Evolutionary conservation across 2,329 filamentous ascomycete species (phyloP).

Genomic region (Trichoderma sp.): DNA sequence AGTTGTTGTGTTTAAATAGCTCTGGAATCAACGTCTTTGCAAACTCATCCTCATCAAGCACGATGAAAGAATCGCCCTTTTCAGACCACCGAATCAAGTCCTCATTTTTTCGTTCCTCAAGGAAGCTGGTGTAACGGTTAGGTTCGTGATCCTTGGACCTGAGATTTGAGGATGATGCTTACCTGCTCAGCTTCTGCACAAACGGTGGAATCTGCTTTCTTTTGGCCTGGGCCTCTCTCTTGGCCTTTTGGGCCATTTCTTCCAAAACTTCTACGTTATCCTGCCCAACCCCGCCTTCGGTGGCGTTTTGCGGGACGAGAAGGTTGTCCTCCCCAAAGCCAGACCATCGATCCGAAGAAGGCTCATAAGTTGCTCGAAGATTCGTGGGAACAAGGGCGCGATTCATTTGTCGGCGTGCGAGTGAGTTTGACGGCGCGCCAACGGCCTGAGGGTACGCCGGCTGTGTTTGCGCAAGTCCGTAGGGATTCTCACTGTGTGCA

Average conservation of each 20-base stretch:
- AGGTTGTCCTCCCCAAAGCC: constrained; percentile 43
- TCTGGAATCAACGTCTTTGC: constrained; percentile 96
- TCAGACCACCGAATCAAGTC: constrained; percentile 97
- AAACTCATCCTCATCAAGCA: constrained; percentile 96
- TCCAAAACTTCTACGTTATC: constrained; percentile 79
- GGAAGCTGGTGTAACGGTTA: constrained; percentile 63
- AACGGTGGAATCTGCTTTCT: constrained; percentile 96
- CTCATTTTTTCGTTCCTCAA: constrained; percentile 89
- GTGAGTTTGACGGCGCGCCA: constrained; percentile 45
- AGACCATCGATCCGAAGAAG: constrained; percentile 41
- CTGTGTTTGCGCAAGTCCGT: constrained; percentile 39
- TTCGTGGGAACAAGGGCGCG: constrained; percentile 49
- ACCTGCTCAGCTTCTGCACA: constrained; percentile 98
- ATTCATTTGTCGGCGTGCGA: constrained; percentile 53
- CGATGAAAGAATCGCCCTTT: constrained; percentile 93
- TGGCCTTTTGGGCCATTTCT: constrained; percentile 74
- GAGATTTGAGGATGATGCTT: constrained; percentile 33
- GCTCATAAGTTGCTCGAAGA: constrained; percentile 38
- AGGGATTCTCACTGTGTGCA: constrained; percentile 37
- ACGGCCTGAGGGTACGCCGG: constrained; percentile 34
- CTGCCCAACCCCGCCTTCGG: constrained; percentile 45
- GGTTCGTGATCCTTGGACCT: background rate
- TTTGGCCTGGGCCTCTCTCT: constrained; percentile 84
- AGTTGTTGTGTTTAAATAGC: constrained; percentile 99
- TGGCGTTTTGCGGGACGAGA: constrained; percentile 38